Evolutionary conservation across 257 asterid genomes (phyloP).

Genomic region (Echites panduratus): DNA sequence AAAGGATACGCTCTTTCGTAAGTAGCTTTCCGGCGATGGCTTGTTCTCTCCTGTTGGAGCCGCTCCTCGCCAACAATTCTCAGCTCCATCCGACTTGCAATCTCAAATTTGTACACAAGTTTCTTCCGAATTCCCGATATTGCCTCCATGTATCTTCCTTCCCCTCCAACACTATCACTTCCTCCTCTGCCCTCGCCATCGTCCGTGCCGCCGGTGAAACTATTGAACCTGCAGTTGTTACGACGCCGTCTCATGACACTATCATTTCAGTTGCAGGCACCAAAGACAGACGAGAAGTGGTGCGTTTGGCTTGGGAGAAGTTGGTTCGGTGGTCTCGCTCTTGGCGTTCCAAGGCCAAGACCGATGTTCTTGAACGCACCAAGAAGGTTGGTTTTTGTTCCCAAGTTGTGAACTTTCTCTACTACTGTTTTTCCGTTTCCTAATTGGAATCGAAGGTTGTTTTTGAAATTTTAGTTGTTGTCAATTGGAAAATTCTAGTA

Average conservation of each 20-base stretch:
- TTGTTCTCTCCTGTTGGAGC: slow-evolving; percentile 32
- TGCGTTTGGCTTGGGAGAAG: slow-evolving; percentile 84
- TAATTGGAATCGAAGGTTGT: too few relatives aligned
- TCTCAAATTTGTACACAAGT: slow-evolving; percentile 5
- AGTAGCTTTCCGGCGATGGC: slow-evolving; percentile 32
- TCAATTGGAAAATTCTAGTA: background rate
- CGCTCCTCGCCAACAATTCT: background rate
- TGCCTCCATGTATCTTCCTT: slow-evolving; percentile 12
- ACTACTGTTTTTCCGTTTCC: background rate
- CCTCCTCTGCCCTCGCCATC: slow-evolving; percentile 11
- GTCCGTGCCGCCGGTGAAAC: slow-evolving; percentile 14
- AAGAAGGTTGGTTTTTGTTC: slow-evolving; percentile 44
- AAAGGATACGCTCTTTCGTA: background rate
- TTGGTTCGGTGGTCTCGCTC: slow-evolving; percentile 96
- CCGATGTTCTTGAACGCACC: slow-evolving; percentile 85
- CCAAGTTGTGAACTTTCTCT: background rate
- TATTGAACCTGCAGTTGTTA: slow-evolving; percentile 27
- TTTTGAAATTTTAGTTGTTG: background rate
- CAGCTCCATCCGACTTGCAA: background rate
- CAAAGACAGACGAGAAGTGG: slow-evolving; percentile 66
- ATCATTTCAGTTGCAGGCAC: slow-evolving; percentile 30
- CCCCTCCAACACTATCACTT: background rate
- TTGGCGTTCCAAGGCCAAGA: slow-evolving; percentile 67
- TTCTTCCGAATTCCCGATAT: slow-evolving; percentile 5
- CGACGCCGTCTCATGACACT: slow-evolving; percentile 8